phyloP scores from a whole-genome alignment of 345 rosid genomes.

The Ricinus communis region DNA sequence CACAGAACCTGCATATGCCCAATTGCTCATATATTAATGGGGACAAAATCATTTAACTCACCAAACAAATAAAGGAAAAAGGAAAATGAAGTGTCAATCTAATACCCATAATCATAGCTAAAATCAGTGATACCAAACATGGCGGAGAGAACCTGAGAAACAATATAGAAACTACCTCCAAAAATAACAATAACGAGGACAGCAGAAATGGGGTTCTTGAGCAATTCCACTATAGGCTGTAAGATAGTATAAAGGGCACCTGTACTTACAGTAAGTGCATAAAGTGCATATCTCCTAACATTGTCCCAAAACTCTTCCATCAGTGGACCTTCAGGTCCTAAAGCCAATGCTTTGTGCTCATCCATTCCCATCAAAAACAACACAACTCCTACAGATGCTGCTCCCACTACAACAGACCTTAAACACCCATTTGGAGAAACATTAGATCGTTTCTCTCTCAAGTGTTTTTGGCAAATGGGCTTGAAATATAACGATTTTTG shows the following conservation, averaged over 20 bases:
- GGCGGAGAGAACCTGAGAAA: conserved; percentile 77
- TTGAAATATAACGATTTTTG: not conserved
- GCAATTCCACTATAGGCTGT: conserved; percentile 60
- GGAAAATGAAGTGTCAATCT: not conserved
- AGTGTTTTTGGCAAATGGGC: not conserved
- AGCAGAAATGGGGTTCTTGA: conserved; percentile 86
- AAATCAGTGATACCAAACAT: conserved; percentile 85
- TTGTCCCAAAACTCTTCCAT: conserved; percentile 97
- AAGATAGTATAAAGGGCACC: conserved; percentile 78
- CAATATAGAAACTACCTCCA: conserved; percentile 59
- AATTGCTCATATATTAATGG: not conserved
- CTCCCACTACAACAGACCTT: conserved; percentile 50
- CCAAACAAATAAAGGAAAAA: too few species aligned
- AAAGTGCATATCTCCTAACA: conserved; percentile 89
- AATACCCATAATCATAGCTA: conserved; percentile 60
- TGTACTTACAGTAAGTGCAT: conserved; percentile 88
- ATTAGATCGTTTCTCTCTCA: conserved; percentile 13
- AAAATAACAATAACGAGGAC: conserved; percentile 58
- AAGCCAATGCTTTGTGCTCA: conserved; percentile 63
- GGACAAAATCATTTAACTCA: not conserved
- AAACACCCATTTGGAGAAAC: conserved; percentile 28
- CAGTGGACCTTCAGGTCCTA: conserved; percentile 90
- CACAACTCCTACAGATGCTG: conserved; percentile 52
- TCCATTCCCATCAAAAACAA: conserved; percentile 51
- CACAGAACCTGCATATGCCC: too few species aligned